These are phyloP conservation scores for Chlamydomonas sp. DNA, from an alignment of 139 green algal genomes.

Conservation along the genomic window DNA sequence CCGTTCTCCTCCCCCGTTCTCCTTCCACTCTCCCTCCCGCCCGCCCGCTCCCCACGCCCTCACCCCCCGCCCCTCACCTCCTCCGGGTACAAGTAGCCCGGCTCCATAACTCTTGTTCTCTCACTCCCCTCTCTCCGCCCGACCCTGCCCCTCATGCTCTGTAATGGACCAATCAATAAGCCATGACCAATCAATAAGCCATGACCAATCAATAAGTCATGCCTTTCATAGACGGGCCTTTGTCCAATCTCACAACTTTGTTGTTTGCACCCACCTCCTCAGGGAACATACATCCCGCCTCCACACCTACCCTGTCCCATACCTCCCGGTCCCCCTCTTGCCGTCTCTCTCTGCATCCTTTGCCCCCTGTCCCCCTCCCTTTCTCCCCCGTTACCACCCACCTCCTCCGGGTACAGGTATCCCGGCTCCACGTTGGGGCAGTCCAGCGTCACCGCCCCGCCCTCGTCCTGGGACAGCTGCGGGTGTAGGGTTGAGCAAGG, in stretches of 20 bases:
- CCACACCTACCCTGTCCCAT: neutral
- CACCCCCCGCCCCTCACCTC: slow-evolving; percentile 68
- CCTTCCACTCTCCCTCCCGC: no score
- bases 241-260: no score
- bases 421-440: slow-evolving; percentile 57
- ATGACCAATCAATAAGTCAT: no score
- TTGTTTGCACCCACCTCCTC: neutral
- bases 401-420: slow-evolving; percentile 83
- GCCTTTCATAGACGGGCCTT: no score
- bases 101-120: slow-evolving; percentile 3
- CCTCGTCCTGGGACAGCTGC: slow-evolving; percentile 54
- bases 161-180: no score
- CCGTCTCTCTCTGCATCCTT: neutral
- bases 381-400: slow-evolving; percentile 54
- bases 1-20: no score
- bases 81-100: slow-evolving; percentile 75
- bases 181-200: no score
- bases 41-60: no score
- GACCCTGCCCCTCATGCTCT: no score
- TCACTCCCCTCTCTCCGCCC: no score
- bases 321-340: neutral
- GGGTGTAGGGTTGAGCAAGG: neutral
- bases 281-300: neutral
- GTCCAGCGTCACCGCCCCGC: slow-evolving; percentile 47
- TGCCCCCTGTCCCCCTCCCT: neutral